Base-by-base conservation (phyloP, 495 filamentous ascomycete species). In the Penicillium odoratum region DNA sequence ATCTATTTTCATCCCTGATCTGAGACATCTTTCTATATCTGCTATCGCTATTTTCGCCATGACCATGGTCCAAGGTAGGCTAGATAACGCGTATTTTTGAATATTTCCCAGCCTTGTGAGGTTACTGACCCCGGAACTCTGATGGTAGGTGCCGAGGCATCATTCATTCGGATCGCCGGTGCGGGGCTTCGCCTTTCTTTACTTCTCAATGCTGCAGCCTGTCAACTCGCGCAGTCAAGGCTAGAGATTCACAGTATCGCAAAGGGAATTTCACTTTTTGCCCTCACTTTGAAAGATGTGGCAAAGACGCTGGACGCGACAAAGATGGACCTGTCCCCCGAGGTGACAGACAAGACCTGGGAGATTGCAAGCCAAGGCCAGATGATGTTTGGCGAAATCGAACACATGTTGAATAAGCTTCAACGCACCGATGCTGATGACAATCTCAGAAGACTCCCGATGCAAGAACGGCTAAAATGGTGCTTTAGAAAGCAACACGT, bases 211-310 rank as follows among this genome's bases (percentile, higher is more conserved):
- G 75, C 72, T 3, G 76, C 78, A 6, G 75, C 69, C 38, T 70
- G 69, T 45, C 69, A 75, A 52, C 68, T 78, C 18, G 73, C 77
- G 7, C 73, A 71, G 50, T 74, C 75, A 4, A 69, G 72, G n/a
- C 59, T 73, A 16, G 75, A 79, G 38, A 77, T 79, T 25, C 74
- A 78, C 53, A 76, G 67, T 38, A 78, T 79, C 34, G 73, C 77
- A n/a, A 79, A 73, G 59, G 69, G 68, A 15, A 70, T 79, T 33
- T 71, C 76, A 4, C 70, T 78, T 16, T 79, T 79, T 47, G 69
- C 77, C 15, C 60, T 75, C 49, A 76, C 69, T 33, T 66, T 79
- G 33, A 79, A 79, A 55, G 69, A 77, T 56, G 62, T 73, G 5
- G 72, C 67, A 11, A 66, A 69, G 44, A 68, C 61, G 11, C 58